Base-by-base conservation (phyloP, 352 stramenopile genomes). In the Globisporangium ultimum region DNA sequence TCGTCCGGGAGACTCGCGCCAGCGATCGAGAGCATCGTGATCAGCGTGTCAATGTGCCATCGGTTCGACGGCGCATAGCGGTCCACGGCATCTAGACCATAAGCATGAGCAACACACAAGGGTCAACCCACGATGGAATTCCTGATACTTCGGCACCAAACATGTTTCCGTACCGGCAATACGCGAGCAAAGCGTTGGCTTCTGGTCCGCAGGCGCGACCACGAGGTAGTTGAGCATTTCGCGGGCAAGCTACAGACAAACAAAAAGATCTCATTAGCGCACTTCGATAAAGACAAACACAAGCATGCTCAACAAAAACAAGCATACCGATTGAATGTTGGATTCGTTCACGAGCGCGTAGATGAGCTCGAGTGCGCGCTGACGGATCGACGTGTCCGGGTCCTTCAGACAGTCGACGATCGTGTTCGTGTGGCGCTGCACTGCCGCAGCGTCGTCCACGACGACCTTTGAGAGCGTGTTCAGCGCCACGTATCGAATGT, bases 201-300 rank as follows among this genome's bases (percentile, higher is more conserved):
- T 98, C 63, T 99, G 94, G 48, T 99, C 97, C 22, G 85, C 80
- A 9, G 94, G 88, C 49, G 96, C 98, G 13, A 99, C 88, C 0
- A 99, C 96, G 0, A 99, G 79, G 71, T 99, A 99, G 80, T 99
- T 99, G 24, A 99, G 87, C 71, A 99, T 95, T 73, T 99, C 98
- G 11, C 94, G 87, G 22, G 97, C 96, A 10, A 99, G 81, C 63
- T 88, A 65, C 58, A 70, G 3, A 34, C 43, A 61, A 21, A 5
- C 20, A 46, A 22, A 24, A 10, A 8, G 28, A 36, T 36, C 4
- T 36, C 28, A 36, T 36, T 36, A 36, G 28, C 28, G 28, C 24
- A 32, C 24, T 32, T 11, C 58, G 2, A 50, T 43, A 12, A 42
- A 34, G n/a, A 53, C 46, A 45, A 45, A 45, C 12, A 28, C 28